phyloP scores from a whole-genome alignment of 768 basidiomycete species.

The Auricularia heimuer region DNA sequence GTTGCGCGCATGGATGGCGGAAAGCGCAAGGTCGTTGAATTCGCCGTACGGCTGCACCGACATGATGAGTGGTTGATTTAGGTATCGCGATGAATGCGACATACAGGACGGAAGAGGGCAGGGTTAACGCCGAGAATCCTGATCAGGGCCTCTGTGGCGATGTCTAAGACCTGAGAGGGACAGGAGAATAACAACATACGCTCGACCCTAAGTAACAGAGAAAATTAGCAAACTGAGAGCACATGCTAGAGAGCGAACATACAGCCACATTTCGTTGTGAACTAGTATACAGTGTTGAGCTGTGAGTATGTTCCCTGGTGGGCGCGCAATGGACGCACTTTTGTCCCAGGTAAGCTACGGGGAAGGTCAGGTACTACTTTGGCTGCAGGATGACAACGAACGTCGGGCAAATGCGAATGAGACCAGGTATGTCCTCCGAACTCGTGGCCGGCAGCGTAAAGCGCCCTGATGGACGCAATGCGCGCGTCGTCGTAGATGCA shows the following conservation, averaged over 20 bases:
- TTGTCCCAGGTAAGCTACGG: slow-evolving; percentile 17
- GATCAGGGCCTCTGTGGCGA: background rate
- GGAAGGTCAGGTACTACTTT: too few relatives aligned
- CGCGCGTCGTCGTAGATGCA: slow-evolving; percentile 21
- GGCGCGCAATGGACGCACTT: background rate
- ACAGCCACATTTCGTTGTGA: slow-evolving; percentile 27
- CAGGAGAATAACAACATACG: too few relatives aligned
- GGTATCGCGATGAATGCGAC: slow-evolving; percentile 16
- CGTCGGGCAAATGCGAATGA: slow-evolving; percentile 25
- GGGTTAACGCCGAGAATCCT: slow-evolving; percentile 1
- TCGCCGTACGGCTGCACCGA: slow-evolving; percentile 34
- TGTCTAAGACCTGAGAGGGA: too few relatives aligned
- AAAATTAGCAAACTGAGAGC: background rate
- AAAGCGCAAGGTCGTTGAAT: slow-evolving; percentile 29
- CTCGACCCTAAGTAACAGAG: background rate
- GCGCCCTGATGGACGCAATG: slow-evolving; percentile 25
- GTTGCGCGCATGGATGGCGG: slow-evolving; percentile 20
- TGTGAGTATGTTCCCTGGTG: background rate
- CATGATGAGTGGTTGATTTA: slow-evolving; percentile 31
- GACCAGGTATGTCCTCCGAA: slow-evolving; percentile 39
- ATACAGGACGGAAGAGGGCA: slow-evolving; percentile 4
- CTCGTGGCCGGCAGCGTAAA: slow-evolving; percentile 31
- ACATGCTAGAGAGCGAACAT: background rate
- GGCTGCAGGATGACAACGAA: slow-evolving; percentile 6
- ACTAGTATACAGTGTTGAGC: slow-evolving; percentile 10